phyloP scores from a whole-genome alignment of 2,329 filamentous ascomycete genomes.

The Neonectria neomacrospora region DNA sequence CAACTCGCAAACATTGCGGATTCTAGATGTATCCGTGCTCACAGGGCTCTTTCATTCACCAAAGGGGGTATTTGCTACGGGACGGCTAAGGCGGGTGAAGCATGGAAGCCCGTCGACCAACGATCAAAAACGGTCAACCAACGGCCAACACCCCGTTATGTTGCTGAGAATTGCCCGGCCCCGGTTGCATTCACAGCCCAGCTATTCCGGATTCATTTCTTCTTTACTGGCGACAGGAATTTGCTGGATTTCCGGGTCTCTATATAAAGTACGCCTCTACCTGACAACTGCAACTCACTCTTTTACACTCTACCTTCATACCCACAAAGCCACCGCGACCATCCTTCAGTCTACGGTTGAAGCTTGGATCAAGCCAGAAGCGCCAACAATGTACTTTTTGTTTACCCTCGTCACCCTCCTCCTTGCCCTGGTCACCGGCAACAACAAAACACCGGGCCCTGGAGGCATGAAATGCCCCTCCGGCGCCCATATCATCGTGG shows the following conservation, averaged over 20 bases:
- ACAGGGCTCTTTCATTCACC: not conserved
- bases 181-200: not conserved
- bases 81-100: not conserved
- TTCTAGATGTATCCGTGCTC: not conserved
- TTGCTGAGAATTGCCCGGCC: not conserved
- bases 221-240: not conserved
- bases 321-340: too few species aligned
- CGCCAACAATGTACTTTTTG: too few species aligned
- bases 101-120: conserved; percentile 3
- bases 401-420: conserved; percentile 2
- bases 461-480: conserved; percentile 18
- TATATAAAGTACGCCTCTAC: too few species aligned
- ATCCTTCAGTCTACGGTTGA: too few species aligned
- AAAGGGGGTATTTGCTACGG: conserved; percentile 13
- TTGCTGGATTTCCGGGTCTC: not conserved
- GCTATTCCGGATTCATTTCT: not conserved
- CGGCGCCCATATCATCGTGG: conserved; percentile 37
- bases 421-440: not conserved
- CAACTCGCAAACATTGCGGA: not conserved
- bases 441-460: not conserved
- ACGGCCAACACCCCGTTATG: not conserved
- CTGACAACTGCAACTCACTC: too few species aligned
- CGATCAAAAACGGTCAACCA: not conserved
- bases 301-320: too few species aligned
- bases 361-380: too few species aligned